These are phyloP conservation scores for Globisporangium radiosum DNA, from an alignment of 352 stramenopile species.

Conservation along the genomic window DNA sequence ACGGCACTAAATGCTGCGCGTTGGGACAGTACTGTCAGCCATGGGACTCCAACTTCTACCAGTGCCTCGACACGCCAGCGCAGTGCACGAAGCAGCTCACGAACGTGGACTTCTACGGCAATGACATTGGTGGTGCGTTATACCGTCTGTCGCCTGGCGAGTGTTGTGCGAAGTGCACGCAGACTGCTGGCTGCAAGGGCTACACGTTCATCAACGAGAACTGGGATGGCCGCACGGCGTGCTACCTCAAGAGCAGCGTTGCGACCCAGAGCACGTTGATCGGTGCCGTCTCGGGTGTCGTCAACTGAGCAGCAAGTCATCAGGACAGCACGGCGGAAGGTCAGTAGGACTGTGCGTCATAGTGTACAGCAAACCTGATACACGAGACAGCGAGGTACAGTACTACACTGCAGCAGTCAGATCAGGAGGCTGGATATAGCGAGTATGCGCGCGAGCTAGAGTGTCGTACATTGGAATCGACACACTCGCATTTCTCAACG, in stretches of 20 bases:
- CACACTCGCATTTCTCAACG: not conserved
- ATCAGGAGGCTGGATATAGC: no score
- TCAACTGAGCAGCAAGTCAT: constrained; percentile 3
- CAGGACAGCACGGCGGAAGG: not conserved
- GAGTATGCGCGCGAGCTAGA: not conserved
- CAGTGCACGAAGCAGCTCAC: constrained; percentile 29
- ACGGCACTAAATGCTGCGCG: constrained; percentile 27
- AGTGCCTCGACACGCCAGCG: constrained; percentile 26
- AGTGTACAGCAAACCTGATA: not conserved
- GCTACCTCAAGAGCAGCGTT: constrained; percentile 28
- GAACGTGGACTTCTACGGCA: constrained; percentile 34
- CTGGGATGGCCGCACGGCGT: constrained; percentile 19
- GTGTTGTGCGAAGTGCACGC: constrained; percentile 23
- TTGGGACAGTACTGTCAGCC: constrained; percentile 37
- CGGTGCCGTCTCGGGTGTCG: constrained; percentile 22
- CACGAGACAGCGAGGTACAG: not conserved
- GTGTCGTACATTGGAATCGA: not conserved
- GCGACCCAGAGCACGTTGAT: constrained; percentile 3
- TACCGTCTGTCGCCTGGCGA: constrained; percentile 19
- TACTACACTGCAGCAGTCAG: not conserved
- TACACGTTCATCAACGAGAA: constrained; percentile 40
- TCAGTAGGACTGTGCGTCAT: not conserved
- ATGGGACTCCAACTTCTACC: constrained; percentile 35
- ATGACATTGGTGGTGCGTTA: constrained; percentile 25
- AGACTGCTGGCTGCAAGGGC: constrained; percentile 20